Percentiles rank a stretch among this genome's conserved stretches.
Conservation (phyloP, 2,329 filamentous ascomycete species). For the Sporothrix humicola region DNA sequence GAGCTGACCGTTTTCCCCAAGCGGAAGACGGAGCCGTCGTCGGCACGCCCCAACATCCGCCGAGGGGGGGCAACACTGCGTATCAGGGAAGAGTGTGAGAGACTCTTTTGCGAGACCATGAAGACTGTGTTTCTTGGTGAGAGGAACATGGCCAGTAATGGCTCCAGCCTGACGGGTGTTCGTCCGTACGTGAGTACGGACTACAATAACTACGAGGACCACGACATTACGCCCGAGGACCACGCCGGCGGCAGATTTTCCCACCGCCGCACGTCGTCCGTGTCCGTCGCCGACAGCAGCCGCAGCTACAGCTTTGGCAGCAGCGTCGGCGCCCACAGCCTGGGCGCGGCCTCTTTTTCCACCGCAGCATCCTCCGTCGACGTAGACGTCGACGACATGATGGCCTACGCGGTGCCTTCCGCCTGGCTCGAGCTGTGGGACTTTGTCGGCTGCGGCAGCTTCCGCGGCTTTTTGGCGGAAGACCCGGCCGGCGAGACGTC, state of each 20-base stretch:
- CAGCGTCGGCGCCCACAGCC: background rate
- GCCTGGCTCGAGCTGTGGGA: conserved; percentile 83
- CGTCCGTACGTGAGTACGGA: background rate
- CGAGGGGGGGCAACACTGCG: conserved; percentile 92
- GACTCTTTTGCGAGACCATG: conserved; percentile 98
- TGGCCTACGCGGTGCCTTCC: conserved; percentile 41
- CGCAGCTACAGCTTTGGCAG: conserved; percentile 2
- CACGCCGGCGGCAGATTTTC: conserved; percentile 40
- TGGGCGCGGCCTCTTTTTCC: background rate
- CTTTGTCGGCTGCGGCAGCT: conserved; percentile 81
- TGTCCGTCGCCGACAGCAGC: conserved; percentile 24
- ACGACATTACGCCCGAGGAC: conserved; percentile 53
- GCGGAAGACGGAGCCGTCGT: conserved; percentile 42
- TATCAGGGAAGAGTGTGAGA: conserved; percentile 99
- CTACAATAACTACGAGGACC: conserved; percentile 35
- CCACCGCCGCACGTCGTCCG: conserved; percentile 40
- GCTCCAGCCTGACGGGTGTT: conserved; percentile 86
- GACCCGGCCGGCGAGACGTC: conserved; percentile 64
- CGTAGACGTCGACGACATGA: conserved; percentile 38
- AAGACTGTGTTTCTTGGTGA: conserved; percentile 94
- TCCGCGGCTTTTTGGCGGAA: conserved; percentile 82
- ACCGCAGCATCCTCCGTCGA: background rate
- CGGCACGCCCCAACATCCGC: conserved; percentile 29
- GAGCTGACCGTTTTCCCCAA: conserved; percentile 69
- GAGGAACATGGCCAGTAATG: conserved; percentile 76